phyloP scores from a whole-genome alignment of 768 basidiomycete species.

The Leccinum pellstonianum region DNA sequence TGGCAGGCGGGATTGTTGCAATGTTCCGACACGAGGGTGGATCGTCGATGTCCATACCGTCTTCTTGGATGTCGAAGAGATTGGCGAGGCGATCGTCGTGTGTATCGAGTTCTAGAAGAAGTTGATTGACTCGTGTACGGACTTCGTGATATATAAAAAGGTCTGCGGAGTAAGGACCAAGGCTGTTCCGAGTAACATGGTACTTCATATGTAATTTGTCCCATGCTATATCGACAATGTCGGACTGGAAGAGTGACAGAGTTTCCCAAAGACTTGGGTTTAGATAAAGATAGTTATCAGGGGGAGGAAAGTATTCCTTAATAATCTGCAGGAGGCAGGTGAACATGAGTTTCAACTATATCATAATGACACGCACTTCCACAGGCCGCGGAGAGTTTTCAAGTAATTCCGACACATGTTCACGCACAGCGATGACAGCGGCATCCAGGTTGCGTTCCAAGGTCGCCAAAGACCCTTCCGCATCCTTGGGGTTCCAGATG shows the following conservation, averaged over 20 bases:
- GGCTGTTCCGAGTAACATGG: conserved; percentile 53
- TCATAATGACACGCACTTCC: conserved; percentile 47
- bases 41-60: conserved; percentile 32
- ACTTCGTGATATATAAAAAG: conserved; percentile 65
- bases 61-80: conserved; percentile 17
- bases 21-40: conserved; percentile 15
- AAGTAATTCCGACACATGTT: conserved; percentile 64
- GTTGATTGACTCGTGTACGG: conserved; percentile 45
- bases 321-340: conserved; percentile 44
- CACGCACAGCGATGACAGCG: conserved; percentile 71
- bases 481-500: conserved; percentile 75
- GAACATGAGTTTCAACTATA: neutral
- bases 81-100: conserved; percentile 18
- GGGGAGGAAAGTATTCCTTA: conserved; percentile 54
- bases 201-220: conserved; percentile 63
- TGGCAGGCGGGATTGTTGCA: conserved; percentile 36
- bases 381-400: conserved; percentile 60
- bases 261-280: conserved; percentile 54
- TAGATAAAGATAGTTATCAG: conserved; percentile 53
- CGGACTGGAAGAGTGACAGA: conserved; percentile 41
- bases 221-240: conserved; percentile 50
- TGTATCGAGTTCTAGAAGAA: conserved; percentile 33
- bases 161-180: conserved; percentile 77
- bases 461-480: conserved; percentile 55
- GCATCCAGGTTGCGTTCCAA: conserved; percentile 74